Conservation (phyloP, 257 asterid genomes). For the Scutellaria barbata region DNA sequence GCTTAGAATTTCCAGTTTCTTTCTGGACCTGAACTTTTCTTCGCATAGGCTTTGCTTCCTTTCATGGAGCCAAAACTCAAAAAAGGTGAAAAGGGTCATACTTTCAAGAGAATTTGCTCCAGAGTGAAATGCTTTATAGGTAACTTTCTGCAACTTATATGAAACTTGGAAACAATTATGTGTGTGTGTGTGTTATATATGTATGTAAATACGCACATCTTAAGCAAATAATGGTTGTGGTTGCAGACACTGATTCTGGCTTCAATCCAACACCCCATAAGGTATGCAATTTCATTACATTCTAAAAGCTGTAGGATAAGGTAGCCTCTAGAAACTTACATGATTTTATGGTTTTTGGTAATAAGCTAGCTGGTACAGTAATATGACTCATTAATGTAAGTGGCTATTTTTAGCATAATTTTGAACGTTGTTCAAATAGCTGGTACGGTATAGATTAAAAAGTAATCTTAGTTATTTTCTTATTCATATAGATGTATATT, state of each 20-base stretch:
- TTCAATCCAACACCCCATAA: constrained; percentile 77
- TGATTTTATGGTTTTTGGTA: not conserved
- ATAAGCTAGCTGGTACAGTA: no score
- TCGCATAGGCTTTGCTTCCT: constrained; percentile 66
- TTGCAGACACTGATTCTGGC: constrained; percentile 82
- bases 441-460: not conserved
- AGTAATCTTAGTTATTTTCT: no score
- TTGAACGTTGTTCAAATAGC: not conserved
- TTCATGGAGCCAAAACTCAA: constrained; percentile 69
- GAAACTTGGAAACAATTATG: not conserved
- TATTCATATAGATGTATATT: no score
- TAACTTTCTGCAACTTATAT: constrained; percentile 31
- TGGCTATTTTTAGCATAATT: constrained; percentile 15
- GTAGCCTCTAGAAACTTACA: not conserved
- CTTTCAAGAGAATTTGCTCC: constrained; percentile 55
- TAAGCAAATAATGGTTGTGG: constrained; percentile 30
- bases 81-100: constrained; percentile 49
- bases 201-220: not conserved
- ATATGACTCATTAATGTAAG: no score
- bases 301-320: not conserved
- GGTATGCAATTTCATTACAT: constrained; percentile 46
- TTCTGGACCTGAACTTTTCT: constrained; percentile 25
- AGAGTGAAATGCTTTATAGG: constrained; percentile 87
- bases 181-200: not conserved
- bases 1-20: not conserved